Base-by-base conservation (phyloP, 495 filamentous ascomycete species). In the Penicillium dipodomyicola region DNA sequence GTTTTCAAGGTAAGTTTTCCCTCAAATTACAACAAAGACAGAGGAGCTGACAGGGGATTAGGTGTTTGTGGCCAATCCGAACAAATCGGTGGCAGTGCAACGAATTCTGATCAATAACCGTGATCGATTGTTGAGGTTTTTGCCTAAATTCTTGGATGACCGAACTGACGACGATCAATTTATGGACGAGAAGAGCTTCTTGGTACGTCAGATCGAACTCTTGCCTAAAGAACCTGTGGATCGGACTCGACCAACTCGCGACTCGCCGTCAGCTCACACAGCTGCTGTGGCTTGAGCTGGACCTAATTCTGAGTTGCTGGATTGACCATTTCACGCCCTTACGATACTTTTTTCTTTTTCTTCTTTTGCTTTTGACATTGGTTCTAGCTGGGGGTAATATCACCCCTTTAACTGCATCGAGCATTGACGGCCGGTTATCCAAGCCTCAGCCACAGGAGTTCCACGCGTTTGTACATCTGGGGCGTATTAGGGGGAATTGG, bases 131-230 rank as follows among this genome's bases (percentile, higher is more conserved):
- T 74, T 97, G 49, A 85, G 82, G 61, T 99, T 97, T 71, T 72
- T 99, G 49, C 88, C 89, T 6, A 87, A 86, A 55, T 99, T 99
- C 70, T 75, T 97, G 25, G 93, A 96, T 64, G 95, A 99, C 64
- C 82, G 95, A 45, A 96, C 89, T 10, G 95, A 99, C 48, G 95
- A 99, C 70, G 95, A 97, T 67, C 95, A 99, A 71, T 99, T 99
- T 71, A 91, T 89, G 52, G 95, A 99, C 65, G 95, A 99, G 81
- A 89, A 96, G 67, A 91, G 90, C 61, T 99, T 96, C 67, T 74
- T 97, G 54, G 91, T 97, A 59, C 92, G 94, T 70, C 92, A 96
- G 71, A 96, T 99, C 57, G 83, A 87, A 67, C 84, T 87, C 42
- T 79, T 94, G 69, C 87, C 89, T 9, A 76, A 84, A 27, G 81